Evolutionary conservation across 805 yeast species (phyloP), one percentile per base, ranked within the genome.

Genomic region (Brettanomyces sp.): DNA sequence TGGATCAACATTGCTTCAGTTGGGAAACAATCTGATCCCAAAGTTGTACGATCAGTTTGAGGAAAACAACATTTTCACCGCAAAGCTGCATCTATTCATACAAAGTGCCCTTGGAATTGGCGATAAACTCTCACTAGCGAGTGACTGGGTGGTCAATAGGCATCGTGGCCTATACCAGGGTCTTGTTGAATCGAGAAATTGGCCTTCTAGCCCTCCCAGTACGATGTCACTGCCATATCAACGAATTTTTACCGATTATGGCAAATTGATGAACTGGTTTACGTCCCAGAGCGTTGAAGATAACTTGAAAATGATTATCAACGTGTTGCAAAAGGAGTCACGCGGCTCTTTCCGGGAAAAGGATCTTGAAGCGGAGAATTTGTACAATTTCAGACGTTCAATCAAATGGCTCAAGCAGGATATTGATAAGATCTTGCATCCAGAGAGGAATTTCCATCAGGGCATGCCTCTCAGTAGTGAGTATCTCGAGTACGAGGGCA

Each of bases 1-100:
- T 8, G 68, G 68, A 3, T 56, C 65, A 8, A 55, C 56, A 18
- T 46, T 63, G 6, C 47, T 64, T 3, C 60, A 54, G 21, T 44
- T 62, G 4, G 64, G 60, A 13, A 59, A 62, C 46, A 54, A 47
- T 22, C 33, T 63, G 8, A 45, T 58, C 21, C 55, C 57, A 3
- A 52, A 50, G 39, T 42, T 57, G 35, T 35, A 48, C 8, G 45
- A 42, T 38, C 57, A 52, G 45, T 45, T 56, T 25, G 45, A 47
- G 34, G 51, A 56, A 7, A 47, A 56, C 36, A 64, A 61, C 40
- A 36, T 49, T 3, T 55, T 55, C 47, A 48, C 59, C 0, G 46
- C 61, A 3, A 49, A 53, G 12, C 49, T 62, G 24, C 48, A 60
- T 4, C 38, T 44, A 4, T 56, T 59, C 42, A 53, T 63, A 33